Conservation (phyloP, 768 basidiomycete genomes). For the Russula griseocarnosa region DNA sequence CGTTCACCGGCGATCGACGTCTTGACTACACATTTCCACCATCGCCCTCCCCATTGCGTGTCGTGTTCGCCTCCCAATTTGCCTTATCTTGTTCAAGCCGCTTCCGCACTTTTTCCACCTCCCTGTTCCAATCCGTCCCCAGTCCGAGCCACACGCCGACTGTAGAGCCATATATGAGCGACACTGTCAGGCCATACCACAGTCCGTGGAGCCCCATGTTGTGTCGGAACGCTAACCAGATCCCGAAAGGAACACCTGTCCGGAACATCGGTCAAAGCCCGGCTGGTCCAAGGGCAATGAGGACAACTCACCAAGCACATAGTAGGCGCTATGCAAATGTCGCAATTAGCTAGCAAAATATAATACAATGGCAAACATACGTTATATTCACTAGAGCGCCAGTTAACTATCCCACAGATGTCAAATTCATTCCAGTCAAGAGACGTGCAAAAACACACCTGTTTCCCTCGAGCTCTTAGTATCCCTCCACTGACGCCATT, state of each 20-base stretch:
- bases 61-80: neutral
- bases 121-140: conserved; percentile 61
- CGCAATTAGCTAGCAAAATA: neutral
- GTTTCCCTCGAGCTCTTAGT: conserved; percentile 78
- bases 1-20: neutral
- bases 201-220: conserved; percentile 64
- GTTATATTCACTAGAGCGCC: conserved; percentile 80
- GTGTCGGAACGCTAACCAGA: conserved; percentile 66
- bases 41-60: neutral
- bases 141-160: conserved; percentile 53
- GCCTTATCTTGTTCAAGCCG: conserved; percentile 40
- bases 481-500: conserved; percentile 68
- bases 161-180: conserved; percentile 54
- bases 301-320: conserved; percentile 53
- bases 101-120: conserved; percentile 58
- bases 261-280: conserved; percentile 7
- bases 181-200: conserved; percentile 77
- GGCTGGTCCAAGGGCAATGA: neutral
- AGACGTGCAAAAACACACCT: conserved; percentile 37
- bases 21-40: neutral
- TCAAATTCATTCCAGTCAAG: neutral
- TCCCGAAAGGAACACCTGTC: conserved; percentile 71
- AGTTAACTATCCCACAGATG: conserved; percentile 42
- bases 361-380: conserved; percentile 35
- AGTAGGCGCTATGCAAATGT: conserved; percentile 55